phyloP scores from a whole-genome alignment of 306 rosid genomes.

The Sindora glabra region DNA sequence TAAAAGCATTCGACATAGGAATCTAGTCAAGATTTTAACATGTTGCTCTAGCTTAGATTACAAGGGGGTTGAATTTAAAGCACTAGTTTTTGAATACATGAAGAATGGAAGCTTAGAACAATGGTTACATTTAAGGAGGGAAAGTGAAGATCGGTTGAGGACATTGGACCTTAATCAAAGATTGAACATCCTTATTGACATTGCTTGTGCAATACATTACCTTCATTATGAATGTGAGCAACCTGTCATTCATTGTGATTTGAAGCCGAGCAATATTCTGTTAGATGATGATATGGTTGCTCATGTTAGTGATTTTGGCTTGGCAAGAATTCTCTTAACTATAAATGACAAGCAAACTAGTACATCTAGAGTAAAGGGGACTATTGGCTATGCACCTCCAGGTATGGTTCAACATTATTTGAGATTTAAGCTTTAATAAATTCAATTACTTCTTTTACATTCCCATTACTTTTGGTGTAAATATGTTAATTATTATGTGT shows the following conservation, averaged over 20 bases:
- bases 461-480: no score
- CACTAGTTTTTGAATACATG: neutral
- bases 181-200: neutral
- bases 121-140: neutral
- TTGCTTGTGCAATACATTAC: neutral
- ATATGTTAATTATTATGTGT: no score
- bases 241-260: constrained; percentile 59
- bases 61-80: neutral
- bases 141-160: neutral
- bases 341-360: neutral
- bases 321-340: constrained; percentile 30
- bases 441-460: no score
- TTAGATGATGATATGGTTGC: constrained; percentile 6
- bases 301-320: constrained; percentile 67
- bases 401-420: no score
- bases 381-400: no score
- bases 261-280: constrained; percentile 67
- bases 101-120: neutral
- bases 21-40: constrained; percentile 4
- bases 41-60: constrained; percentile 9
- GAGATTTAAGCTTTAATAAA: no score
- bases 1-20: constrained; percentile 2
- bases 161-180: neutral
- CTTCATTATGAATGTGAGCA: constrained; percentile 13
- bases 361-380: no score